Base-by-base conservation (phyloP, 495 filamentous ascomycete species). In the Eremomyces bilateralis region DNA sequence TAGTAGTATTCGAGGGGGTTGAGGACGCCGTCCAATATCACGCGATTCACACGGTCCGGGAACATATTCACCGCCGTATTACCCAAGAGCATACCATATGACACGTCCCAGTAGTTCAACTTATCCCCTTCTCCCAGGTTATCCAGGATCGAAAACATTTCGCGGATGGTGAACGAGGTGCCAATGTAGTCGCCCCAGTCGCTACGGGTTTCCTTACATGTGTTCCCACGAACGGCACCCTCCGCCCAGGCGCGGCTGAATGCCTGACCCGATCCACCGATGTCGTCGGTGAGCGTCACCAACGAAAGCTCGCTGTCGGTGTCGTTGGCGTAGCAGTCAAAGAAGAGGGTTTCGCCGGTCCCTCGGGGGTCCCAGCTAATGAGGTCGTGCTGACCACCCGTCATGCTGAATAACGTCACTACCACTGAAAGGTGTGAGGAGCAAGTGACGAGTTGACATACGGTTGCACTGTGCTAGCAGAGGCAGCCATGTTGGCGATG, bases 1-100 rank as follows among this genome's bases (percentile, higher is more conserved):
- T 38, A 32, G 42, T 48, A 47, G 41, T 57, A 50, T 24, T 60
- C 57, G 27, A 55, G 33, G 13, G 46, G 33, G 53, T 58, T 41
- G 12, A 63, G 62, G 4, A 70, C 67, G 2, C 57, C 67, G 34
- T 72, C 67, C 4, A 72, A 50, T 2, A 69, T 46, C 18, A 57
- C 43, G 4, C 65, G 57, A 3, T 48, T 44, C 11, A 71, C 47
- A 19, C 64, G 60, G 31, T 65, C 52, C 0, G 67, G 67, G 21
- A 56, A 64, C 45, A 71, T 60, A 1, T 62, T 54, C 2, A 63
- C 62, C 39, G 67, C 66, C 2, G 59, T 65, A 0, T 44, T 38
- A 8, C 43, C 52, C 3, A 55, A 34, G 31, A 46, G 52, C 0
- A 44, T 50, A 4, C 52, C 52, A 25, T 49, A 47, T 1, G 44